Percentiles rank a stretch among this genome's conserved stretches.
These are phyloP conservation scores for Scheffersomyces stambukii DNA, from an alignment of 1,139 yeast genomes.

Conservation along the genomic window DNA sequence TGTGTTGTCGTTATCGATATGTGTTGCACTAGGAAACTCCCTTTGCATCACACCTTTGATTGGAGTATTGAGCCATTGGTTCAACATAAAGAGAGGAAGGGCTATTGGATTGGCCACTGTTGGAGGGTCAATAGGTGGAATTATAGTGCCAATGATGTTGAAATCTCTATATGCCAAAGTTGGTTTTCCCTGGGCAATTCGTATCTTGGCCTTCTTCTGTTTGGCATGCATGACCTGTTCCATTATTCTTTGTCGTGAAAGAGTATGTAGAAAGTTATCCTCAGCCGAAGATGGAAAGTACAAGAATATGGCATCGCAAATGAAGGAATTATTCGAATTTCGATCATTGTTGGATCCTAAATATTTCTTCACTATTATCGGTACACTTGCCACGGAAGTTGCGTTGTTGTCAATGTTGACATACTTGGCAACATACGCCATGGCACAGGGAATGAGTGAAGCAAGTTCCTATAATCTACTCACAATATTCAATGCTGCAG, in stretches of 20 bases:
- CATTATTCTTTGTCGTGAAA: constrained; percentile 9
- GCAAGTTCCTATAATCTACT: constrained; percentile 32
- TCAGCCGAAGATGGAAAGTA: constrained; percentile 8
- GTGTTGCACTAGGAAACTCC: constrained; percentile 34
- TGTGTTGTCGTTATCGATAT: constrained; percentile 28
- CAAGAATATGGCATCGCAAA: constrained; percentile 21
- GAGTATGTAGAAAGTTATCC: constrained; percentile 4
- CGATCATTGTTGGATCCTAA: constrained; percentile 23
- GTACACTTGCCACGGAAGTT: constrained; percentile 49
- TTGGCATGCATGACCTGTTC: constrained; percentile 24
- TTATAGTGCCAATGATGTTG: constrained; percentile 30
- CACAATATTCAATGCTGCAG: constrained; percentile 38
- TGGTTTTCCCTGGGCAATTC: constrained; percentile 34
- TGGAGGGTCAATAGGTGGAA: constrained; percentile 40
- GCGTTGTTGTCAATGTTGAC: constrained; percentile 51
- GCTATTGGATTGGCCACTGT: constrained; percentile 36
- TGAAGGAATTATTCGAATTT: constrained; percentile 20
- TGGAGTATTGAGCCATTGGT: constrained; percentile 40
- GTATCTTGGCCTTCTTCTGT: constrained; percentile 31
- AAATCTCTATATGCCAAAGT: constrained; percentile 24
- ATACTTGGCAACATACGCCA: constrained; percentile 47
- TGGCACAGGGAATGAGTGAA: constrained; percentile 36
- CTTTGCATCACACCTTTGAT: constrained; percentile 33
- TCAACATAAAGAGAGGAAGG: constrained; percentile 27
- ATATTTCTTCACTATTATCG: constrained; percentile 22